Conservation (phyloP, 1,139 yeast species). For the Saccharomyces hybrid region DNA sequence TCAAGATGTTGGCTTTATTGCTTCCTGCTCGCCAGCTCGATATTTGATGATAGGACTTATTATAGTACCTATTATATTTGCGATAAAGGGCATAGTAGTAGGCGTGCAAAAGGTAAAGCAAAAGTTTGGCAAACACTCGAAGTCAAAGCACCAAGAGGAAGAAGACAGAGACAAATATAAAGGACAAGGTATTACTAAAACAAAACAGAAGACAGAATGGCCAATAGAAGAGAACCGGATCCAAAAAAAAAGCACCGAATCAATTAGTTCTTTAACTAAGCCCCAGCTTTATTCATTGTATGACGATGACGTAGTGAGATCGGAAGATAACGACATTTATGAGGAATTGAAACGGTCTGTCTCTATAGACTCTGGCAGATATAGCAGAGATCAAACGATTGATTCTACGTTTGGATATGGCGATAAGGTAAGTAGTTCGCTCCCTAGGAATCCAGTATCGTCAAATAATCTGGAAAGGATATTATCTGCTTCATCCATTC, state of each 20-base stretch:
- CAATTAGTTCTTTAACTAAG: conserved; percentile 24
- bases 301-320: conserved; percentile 29
- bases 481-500: conserved; percentile 2
- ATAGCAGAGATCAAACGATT: not conserved
- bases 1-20: not conserved
- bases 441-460: not conserved
- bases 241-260: conserved; percentile 17
- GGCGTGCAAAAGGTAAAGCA: not conserved
- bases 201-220: not conserved
- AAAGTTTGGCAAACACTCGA: not conserved
- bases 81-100: not conserved
- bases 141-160: not conserved
- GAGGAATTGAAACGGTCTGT: conserved; percentile 20
- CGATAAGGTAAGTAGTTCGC: not conserved
- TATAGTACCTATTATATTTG: not conserved
- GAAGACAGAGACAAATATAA: not conserved
- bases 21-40: not conserved
- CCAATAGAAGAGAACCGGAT: not conserved
- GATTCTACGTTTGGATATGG: not conserved
- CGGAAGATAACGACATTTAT: conserved; percentile 26
- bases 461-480: not conserved
- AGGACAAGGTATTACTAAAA: not conserved
- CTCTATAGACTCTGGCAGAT: not conserved
- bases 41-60: not conserved
- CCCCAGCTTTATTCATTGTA: conserved; percentile 30